Evolutionary conservation across 2,329 filamentous ascomycete genomes (phyloP).

Genomic region (Botrytis aclada): DNA sequence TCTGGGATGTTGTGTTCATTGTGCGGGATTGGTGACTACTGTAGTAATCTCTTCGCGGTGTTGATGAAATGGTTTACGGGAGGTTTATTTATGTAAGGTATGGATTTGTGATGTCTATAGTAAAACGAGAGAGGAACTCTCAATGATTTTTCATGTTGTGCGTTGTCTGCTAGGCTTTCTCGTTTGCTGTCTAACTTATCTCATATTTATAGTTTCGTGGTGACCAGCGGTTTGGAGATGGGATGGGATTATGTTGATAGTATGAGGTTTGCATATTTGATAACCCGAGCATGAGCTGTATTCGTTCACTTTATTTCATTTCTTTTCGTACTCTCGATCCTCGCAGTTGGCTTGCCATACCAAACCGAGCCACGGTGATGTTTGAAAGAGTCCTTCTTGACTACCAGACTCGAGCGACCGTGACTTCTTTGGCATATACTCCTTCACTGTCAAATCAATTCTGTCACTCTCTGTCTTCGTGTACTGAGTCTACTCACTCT

Average conservation of each 20-base stretch:
- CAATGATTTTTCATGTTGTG: not conserved
- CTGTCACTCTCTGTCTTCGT: not conserved
- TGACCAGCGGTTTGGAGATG: not conserved
- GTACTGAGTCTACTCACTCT: not conserved
- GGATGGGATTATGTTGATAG: not conserved
- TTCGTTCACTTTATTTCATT: not conserved
- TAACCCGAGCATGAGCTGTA: not conserved
- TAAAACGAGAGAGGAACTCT: no score
- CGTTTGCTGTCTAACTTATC: not conserved
- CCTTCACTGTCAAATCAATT: not conserved
- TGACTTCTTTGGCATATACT: accelerated
- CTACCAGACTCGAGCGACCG: accelerated
- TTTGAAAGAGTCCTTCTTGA: not conserved
- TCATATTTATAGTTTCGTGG: not conserved
- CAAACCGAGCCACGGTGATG: not conserved
- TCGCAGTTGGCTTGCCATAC: not conserved
- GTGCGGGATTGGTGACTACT: accelerated
- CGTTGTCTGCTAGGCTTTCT: not conserved
- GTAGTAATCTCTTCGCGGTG: not conserved
- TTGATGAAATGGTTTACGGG: not conserved
- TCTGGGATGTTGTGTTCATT: not conserved
- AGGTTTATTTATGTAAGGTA: not conserved
- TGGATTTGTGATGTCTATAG: not conserved
- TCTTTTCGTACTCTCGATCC: accelerated
- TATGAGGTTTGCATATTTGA: not conserved